These are phyloP conservation scores for Amorphotheca resinae DNA, from an alignment of 495 filamentous ascomycete genomes.

Conservation along the genomic window DNA sequence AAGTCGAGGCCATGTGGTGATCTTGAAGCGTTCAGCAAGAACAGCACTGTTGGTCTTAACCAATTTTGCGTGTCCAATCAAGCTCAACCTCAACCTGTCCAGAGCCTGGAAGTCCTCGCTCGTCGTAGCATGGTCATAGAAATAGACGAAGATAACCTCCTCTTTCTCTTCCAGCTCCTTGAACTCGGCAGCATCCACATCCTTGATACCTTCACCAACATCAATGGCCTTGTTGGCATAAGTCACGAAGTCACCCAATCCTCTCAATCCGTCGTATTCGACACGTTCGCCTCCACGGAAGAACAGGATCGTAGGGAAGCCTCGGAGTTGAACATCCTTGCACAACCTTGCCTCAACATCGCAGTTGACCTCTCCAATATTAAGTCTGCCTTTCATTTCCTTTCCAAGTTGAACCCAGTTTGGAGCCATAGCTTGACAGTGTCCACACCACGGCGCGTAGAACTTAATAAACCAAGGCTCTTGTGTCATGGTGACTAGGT, in stretches of 20 bases:
- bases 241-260: constrained; percentile 76
- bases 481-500: constrained; percentile 68
- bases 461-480: constrained; percentile 99
- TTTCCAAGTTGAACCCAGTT: constrained; percentile 83
- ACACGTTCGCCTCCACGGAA: constrained; percentile 86
- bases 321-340: constrained; percentile 67
- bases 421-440: constrained; percentile 85
- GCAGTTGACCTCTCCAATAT: constrained; percentile 94
- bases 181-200: constrained; percentile 66
- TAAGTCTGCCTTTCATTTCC: constrained; percentile 76
- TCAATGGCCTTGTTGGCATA: constrained; percentile 82
- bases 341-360: constrained; percentile 73
- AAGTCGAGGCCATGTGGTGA: constrained; percentile 87
- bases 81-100: constrained; percentile 68
- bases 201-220: constrained; percentile 58
- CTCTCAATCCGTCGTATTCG: constrained; percentile 87
- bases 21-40: constrained; percentile 73
- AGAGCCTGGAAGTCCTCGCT: constrained; percentile 82
- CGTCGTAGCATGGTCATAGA: constrained; percentile 91
- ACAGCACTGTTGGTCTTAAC: constrained; percentile 72
- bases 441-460: constrained; percentile 92
- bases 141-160: constrained; percentile 92
- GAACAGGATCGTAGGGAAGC: constrained; percentile 83
- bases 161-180: constrained; percentile 82
- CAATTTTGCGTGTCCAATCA: constrained; percentile 83